Base-by-base conservation (phyloP, 805 yeast species). In the Ogataea pini region DNA sequence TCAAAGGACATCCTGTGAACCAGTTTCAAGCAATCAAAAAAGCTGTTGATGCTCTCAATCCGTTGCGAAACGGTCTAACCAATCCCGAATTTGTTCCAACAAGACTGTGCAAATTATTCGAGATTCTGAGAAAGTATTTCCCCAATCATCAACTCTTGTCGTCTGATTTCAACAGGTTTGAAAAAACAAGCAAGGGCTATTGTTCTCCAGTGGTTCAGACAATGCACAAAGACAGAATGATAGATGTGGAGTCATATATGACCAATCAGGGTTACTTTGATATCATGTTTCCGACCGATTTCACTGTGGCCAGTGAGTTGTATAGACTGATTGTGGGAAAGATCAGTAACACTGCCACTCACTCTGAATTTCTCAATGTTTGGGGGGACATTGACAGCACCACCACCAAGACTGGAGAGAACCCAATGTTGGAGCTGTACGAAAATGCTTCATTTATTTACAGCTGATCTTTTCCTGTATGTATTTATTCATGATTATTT, bases 21-120 rank as follows among this genome's bases (percentile, higher is more conserved):
- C 81, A 79, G 49, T 77, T 81, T 1, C 57, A 68, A 16, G 47
- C 65, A 3, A 63, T 70, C 54, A 67, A 80, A 46, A 60, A 65
- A 41, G 51, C 76, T 48, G 72, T 76, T 47, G 75, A 85, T 55
- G 65, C 77, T 28, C 22, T 84, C 1, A 72, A 82, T 34, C 96
- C 96, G 1, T 73, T 85, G 58, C 74, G 83, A 50, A 87, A 84
- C 44, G 76, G 80, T 43, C 66, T 89, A 25, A 74, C 89, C 0
- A 82, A 79, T 2, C 85, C 89, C 0, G 96, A 89, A 60, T 89
- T 78, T 63, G 79, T 89, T 27, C 96, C 96, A n/a, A 86, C 95
- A 0, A 70, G 90, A 47, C 71, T 85, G 25, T 57, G 85, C 24
- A 78, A 85, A 62, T 75, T 89, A 42, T 79, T 87, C 64, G 78